A percentile compares a stretch with the other conserved stretches of the same genome.
Conservation (phyloP, 371 early-diverging fungal genomes). For the Mortierella sp. region DNA sequence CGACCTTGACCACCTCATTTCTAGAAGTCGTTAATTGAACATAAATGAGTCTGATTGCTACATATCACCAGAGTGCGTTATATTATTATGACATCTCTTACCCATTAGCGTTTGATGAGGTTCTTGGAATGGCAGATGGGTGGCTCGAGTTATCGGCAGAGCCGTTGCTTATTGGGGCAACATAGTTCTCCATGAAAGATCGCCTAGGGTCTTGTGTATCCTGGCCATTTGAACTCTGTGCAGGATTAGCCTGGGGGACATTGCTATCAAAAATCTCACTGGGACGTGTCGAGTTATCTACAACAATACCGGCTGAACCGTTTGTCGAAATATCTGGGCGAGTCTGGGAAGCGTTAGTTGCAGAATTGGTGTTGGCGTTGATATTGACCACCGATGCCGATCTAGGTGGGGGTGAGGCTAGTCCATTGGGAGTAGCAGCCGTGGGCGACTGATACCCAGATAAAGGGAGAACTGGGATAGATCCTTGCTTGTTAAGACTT, state of each 20-base stretch:
- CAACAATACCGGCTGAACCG: conserved; percentile 9
- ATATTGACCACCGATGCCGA: conserved; percentile 22
- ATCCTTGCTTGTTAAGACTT: conserved; percentile 2
- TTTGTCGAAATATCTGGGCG: conserved; percentile 22
- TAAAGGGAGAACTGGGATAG: conserved; percentile 2
- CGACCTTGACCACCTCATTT: conserved; percentile 35
- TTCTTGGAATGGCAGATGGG: conserved; percentile 1
- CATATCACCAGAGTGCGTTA: neutral
- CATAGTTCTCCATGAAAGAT: conserved; percentile 18
- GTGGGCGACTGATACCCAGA: neutral
- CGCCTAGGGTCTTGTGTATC: conserved; percentile 8
- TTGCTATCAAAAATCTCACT: conserved; percentile 30
- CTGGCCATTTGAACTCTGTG: conserved; percentile 9
- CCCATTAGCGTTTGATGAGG: conserved; percentile 12
- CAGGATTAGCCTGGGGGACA: conserved; percentile 12
- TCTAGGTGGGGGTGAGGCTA: conserved; percentile 29
- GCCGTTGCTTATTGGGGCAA: neutral
- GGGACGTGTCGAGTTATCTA: conserved; percentile 38
- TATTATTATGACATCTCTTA: neutral
- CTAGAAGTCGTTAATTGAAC: neutral
- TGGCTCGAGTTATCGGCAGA: neutral
- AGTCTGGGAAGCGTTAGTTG: neutral
- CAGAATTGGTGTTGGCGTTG: too few species aligned
- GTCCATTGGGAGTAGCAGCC: conserved; percentile 9
- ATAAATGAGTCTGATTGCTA: neutral